These are phyloP conservation scores for Wickerhamiella alocasiicola DNA, from an alignment of 805 yeast genomes.

Conservation along the genomic window DNA sequence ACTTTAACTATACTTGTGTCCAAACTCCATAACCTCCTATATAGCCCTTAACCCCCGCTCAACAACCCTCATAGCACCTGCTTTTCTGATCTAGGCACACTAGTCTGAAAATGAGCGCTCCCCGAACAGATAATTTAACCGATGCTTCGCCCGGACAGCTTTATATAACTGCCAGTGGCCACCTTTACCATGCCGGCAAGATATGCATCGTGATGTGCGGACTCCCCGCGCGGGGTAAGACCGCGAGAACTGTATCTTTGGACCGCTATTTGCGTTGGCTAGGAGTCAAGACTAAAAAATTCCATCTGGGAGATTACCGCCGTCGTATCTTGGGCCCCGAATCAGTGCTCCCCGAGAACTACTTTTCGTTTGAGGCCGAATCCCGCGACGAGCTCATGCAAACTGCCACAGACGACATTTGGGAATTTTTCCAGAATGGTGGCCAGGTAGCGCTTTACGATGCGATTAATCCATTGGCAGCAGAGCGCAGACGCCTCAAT, in stretches of 20 bases:
- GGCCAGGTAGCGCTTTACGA: constrained; percentile 97
- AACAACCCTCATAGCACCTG: no score
- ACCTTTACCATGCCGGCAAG: constrained; percentile 90
- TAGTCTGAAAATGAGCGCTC: constrained; percentile 7
- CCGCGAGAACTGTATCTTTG: constrained; percentile 80
- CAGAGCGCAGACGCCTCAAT: constrained; percentile 44
- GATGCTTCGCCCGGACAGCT: constrained; percentile 61
- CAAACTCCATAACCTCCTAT: no score
- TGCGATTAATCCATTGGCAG: constrained; percentile 76
- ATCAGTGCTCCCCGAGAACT: constrained; percentile 51
- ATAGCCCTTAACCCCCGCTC: no score
- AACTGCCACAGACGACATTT: constrained; percentile 57
- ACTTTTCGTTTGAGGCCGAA: constrained; percentile 47
- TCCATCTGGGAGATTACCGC: constrained; percentile 86
- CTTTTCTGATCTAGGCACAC: no score
- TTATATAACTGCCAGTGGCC: constrained; percentile 84
- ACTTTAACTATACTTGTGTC: no score
- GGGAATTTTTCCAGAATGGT: constrained; percentile 51
- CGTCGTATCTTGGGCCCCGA: constrained; percentile 36
- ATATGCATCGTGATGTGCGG: constrained; percentile 83
- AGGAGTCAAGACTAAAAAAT: constrained; percentile 84
- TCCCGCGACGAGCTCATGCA: constrained; percentile 48
- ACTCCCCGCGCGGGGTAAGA: constrained; percentile 91
- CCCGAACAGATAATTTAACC: constrained; percentile 9
- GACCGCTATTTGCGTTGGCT: constrained; percentile 91